Percentiles rank a stretch among this genome's conserved stretches.
Evolutionary conservation across 345 rosid genomes (phyloP).

Genomic region (Combretum micranthum): DNA sequence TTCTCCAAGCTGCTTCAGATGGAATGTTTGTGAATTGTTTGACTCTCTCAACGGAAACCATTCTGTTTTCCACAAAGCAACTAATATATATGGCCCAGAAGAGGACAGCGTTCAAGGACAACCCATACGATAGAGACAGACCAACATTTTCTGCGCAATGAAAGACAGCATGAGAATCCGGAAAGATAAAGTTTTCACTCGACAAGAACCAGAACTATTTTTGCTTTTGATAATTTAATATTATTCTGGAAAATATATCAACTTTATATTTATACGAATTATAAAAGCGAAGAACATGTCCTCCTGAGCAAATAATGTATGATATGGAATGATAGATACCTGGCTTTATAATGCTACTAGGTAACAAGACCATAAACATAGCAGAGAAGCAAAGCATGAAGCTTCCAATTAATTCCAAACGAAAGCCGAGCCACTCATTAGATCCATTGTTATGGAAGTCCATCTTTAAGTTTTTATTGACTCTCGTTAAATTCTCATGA

Average conservation of each 20-base stretch:
- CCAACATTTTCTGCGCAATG: constrained; percentile 69
- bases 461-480: constrained; percentile 71
- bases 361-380: constrained; percentile 70
- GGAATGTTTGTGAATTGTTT: constrained; percentile 79
- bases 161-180: background rate
- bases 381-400: constrained; percentile 66
- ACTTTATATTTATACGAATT: too few species aligned
- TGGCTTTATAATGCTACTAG: constrained; percentile 72
- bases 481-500: constrained; percentile 65
- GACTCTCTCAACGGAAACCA: constrained; percentile 92
- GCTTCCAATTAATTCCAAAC: constrained; percentile 74
- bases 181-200: constrained; percentile 3
- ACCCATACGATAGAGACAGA: constrained; percentile 79
- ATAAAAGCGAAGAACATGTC: too few species aligned
- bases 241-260: too few species aligned
- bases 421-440: constrained; percentile 93
- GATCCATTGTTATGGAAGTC: constrained; percentile 88
- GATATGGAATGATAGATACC: constrained; percentile 36
- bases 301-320: too few species aligned
- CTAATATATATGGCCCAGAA: constrained; percentile 75
- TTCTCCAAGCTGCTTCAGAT: constrained; percentile 76
- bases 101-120: constrained; percentile 76
- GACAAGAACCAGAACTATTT: background rate
- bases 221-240: too few species aligned
- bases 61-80: constrained; percentile 84